These are phyloP conservation scores for Kodamaea sp. DNA, from an alignment of 1,139 yeast species.

Conservation along the genomic window DNA sequence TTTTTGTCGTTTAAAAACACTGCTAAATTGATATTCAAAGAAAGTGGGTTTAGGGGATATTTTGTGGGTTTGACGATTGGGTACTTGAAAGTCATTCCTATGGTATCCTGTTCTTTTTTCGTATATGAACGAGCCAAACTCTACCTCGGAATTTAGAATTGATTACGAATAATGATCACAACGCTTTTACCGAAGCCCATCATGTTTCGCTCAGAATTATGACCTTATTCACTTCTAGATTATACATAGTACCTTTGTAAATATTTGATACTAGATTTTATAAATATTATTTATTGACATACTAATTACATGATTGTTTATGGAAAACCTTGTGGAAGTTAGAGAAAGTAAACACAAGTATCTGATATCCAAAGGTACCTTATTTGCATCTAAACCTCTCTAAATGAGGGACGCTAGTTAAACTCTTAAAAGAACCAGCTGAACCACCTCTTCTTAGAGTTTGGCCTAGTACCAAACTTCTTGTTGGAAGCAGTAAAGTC, in stretches of 20 bases:
- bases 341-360: too few species aligned
- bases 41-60: constrained; percentile 80
- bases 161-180: too few species aligned
- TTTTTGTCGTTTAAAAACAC: constrained; percentile 56
- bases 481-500: constrained; percentile 42
- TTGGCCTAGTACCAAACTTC: constrained; percentile 56
- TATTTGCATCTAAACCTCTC: too few species aligned
- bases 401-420: too few species aligned
- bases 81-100: constrained; percentile 90
- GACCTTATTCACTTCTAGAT: background rate
- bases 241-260: background rate
- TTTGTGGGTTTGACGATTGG: constrained; percentile 95
- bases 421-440: constrained; percentile 48
- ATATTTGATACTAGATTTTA: constrained; percentile 1
- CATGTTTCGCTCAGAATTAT: too few species aligned
- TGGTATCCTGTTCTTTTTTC: constrained; percentile 95
- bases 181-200: too few species aligned
- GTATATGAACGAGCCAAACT: constrained; percentile 87
- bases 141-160: constrained; percentile 52
- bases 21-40: constrained; percentile 59
- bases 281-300: background rate
- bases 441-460: constrained; percentile 59
- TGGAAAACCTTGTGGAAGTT: too few species aligned
- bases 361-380: too few species aligned
- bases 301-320: constrained; percentile 7